Evolutionary conservation across 441 rosid genomes (phyloP).

Genomic region (Gossypium trilobum): DNA sequence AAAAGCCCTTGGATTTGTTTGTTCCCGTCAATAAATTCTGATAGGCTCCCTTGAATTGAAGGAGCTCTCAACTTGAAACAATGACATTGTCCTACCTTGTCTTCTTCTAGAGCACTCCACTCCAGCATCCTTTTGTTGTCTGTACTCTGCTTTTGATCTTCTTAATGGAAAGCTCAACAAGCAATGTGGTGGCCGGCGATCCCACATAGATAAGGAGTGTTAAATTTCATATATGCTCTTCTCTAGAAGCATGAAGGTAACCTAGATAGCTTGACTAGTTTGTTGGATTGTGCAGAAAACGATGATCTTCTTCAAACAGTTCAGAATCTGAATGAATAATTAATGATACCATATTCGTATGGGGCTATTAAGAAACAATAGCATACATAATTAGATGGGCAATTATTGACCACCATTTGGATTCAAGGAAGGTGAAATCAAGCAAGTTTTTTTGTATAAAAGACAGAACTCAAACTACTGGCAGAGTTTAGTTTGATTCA

Average conservation of each 20-base stretch:
- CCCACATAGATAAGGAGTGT: too few species aligned
- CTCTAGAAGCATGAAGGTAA: background rate
- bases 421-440: background rate
- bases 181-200: slow-evolving; percentile 1
- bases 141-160: background rate
- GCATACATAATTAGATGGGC: background rate
- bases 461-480: background rate
- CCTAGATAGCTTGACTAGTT: background rate
- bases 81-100: background rate
- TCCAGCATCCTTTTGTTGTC: background rate
- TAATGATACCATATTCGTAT: background rate
- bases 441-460: background rate
- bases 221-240: background rate
- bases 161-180: background rate
- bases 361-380: background rate
- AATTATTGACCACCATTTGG: background rate
- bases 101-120: slow-evolving; percentile 4
- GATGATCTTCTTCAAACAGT: background rate
- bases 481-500: background rate
- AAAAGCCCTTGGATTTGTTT: background rate
- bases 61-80: background rate
- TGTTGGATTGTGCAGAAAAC: background rate
- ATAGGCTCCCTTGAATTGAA: background rate
- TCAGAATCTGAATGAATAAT: background rate
- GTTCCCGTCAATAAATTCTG: background rate